Conservation (phyloP, 257 asterid genomes). For the Primulina tabacum region DNA sequence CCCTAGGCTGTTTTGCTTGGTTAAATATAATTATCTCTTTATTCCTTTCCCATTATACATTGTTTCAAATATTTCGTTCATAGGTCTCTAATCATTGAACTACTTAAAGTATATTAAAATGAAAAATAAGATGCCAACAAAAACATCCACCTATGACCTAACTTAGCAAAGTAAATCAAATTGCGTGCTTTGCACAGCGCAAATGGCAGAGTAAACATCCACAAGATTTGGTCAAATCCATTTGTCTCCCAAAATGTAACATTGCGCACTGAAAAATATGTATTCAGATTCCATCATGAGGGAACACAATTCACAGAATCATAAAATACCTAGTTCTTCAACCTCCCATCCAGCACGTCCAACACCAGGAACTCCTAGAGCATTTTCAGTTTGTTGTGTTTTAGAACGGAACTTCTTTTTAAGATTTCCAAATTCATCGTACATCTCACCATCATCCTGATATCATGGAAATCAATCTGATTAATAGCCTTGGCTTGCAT, state of each 20-base stretch:
- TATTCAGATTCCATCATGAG: constrained; percentile 1
- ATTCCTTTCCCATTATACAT: not conserved
- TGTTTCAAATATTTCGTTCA: not conserved
- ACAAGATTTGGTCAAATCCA: not conserved
- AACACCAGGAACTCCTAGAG: constrained; percentile 68
- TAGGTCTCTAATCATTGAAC: not conserved
- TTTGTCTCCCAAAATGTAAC: not conserved
- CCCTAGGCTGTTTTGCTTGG: not conserved
- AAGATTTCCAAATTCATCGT: constrained; percentile 97
- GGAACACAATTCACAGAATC: constrained; percentile 9
- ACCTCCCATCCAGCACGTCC: constrained; percentile 99
- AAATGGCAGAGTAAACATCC: not conserved
- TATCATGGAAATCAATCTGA: constrained; percentile 17
- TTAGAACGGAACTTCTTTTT: constrained; percentile 95
- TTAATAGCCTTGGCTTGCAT: not conserved
- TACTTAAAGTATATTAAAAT: not conserved
- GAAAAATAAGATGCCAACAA: not conserved
- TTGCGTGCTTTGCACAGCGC: not conserved
- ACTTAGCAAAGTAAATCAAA: not conserved
- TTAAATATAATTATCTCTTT: not conserved
- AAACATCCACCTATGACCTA: not conserved
- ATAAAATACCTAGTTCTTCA: constrained; percentile 69
- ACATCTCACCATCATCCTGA: constrained; percentile 99
- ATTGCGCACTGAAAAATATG: not conserved
- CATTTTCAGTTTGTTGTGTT: constrained; percentile 65